Evolutionary conservation across 306 rosid genomes (phyloP).

Genomic region (Prunus salicina): DNA sequence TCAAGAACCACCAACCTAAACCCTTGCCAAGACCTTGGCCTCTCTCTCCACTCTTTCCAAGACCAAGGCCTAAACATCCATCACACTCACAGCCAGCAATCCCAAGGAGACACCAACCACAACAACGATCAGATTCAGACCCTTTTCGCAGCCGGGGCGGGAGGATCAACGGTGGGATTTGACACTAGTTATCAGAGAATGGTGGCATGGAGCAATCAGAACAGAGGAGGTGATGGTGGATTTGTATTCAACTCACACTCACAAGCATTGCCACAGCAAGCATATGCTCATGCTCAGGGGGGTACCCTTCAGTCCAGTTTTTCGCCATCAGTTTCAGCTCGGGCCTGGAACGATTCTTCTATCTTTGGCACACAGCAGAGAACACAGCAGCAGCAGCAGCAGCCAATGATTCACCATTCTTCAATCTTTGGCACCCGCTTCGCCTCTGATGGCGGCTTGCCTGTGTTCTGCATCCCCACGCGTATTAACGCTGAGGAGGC

Average conservation of each 20-base stretch:
- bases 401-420: slow-evolving; percentile 32
- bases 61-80: slow-evolving; percentile 31
- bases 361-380: slow-evolving; percentile 28
- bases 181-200: slow-evolving; percentile 49
- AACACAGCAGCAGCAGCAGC: slow-evolving; percentile 17
- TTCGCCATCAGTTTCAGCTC: slow-evolving; percentile 30
- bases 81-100: slow-evolving; percentile 18
- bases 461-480: slow-evolving; percentile 50
- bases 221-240: slow-evolving; percentile 28
- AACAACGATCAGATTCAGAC: slow-evolving; percentile 32
- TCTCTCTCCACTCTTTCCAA: slow-evolving; percentile 70
- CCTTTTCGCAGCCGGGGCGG: slow-evolving; percentile 28
- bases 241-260: slow-evolving; percentile 35
- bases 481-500: slow-evolving; percentile 54
- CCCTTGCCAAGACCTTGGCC: slow-evolving; percentile 58
- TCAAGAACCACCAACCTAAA: slow-evolving; percentile 38
- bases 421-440: slow-evolving; percentile 56
- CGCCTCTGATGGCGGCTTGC: slow-evolving; percentile 30
- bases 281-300: slow-evolving; percentile 35
- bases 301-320: slow-evolving; percentile 75
- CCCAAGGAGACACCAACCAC: slow-evolving; percentile 33
- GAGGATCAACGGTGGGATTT: slow-evolving; percentile 32
- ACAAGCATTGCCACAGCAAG: slow-evolving; percentile 12
- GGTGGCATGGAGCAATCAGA: slow-evolving; percentile 48
- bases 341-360: slow-evolving; percentile 55